phyloP scores from a whole-genome alignment of 2,329 filamentous ascomycete species.

The Aspergillus sergii region DNA sequence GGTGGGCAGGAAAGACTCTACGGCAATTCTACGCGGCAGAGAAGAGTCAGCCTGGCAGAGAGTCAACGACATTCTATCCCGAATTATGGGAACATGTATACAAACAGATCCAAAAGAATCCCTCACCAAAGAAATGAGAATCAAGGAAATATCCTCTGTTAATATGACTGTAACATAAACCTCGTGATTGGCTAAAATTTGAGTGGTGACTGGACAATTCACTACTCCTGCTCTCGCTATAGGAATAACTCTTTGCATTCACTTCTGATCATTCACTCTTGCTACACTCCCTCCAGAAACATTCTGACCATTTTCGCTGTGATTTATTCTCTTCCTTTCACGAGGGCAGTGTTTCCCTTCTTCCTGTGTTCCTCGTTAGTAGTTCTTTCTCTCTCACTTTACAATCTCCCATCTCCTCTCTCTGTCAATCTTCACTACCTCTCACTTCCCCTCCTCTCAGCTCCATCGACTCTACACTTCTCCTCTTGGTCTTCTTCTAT shows the following conservation, averaged over 20 bases:
- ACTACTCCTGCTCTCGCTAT: background rate
- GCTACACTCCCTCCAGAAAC: background rate
- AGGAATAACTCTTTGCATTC: background rate
- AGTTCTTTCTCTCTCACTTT: slow-evolving; percentile 8
- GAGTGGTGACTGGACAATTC: slow-evolving; percentile 3
- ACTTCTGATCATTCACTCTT: background rate
- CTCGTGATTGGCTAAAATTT: background rate
- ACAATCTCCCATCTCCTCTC: background rate
- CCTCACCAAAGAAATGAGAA: slow-evolving; percentile 12
- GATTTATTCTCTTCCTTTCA: background rate
- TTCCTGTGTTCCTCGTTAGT: slow-evolving; percentile 2
- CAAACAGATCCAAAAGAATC: slow-evolving; percentile 38
- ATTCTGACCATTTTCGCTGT: background rate
- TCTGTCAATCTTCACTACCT: background rate
- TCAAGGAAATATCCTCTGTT: background rate
- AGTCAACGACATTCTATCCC: slow-evolving; percentile 44
- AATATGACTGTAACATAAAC: slow-evolving; percentile 8
- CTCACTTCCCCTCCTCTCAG: background rate
- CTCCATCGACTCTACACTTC: background rate
- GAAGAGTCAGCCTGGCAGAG: slow-evolving; percentile 39
- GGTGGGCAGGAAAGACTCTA: slow-evolving; percentile 41
- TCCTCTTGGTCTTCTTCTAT: background rate
- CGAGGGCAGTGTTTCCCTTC: background rate
- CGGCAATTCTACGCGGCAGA: slow-evolving; percentile 44
- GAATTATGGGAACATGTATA: slow-evolving; percentile 49